Percentiles rank a stretch among this genome's conserved stretches.
These are phyloP conservation scores for Corymbia calophylla DNA, from an alignment of 441 rosid species.

Conservation along the genomic window DNA sequence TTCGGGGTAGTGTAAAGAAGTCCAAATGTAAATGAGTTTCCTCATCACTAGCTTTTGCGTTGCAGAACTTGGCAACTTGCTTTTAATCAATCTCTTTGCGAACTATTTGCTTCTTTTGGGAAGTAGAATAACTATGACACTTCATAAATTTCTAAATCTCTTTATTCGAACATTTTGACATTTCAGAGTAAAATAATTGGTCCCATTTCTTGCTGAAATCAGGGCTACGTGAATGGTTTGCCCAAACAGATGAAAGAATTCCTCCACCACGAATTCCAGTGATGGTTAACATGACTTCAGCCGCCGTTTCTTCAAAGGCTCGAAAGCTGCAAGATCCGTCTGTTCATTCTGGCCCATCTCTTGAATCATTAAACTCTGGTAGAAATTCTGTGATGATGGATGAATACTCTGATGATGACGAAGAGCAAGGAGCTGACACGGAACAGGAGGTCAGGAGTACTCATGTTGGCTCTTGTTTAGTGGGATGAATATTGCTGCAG, in stretches of 20 bases:
- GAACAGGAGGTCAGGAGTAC: conserved; percentile 69
- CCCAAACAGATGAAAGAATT: conserved; percentile 95
- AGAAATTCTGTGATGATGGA: conserved; percentile 77
- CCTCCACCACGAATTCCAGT: conserved; percentile 92
- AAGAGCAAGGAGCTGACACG: conserved; percentile 85
- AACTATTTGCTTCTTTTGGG: not conserved
- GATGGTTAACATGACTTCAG: conserved; percentile 95
- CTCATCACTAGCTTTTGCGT: not conserved
- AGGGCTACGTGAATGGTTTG: conserved; percentile 98
- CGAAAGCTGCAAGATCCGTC: conserved; percentile 42
- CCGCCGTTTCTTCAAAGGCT: conserved; percentile 46
- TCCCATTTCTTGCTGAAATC: conserved; percentile 6
- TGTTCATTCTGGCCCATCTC: conserved; percentile 39
- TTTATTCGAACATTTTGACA: not conserved
- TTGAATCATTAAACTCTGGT: conserved; percentile 64
- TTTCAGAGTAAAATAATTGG: conserved; percentile 4
- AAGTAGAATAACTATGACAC: not conserved
- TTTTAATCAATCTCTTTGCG: not conserved
- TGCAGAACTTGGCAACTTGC: not conserved
- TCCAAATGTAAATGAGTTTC: not conserved
- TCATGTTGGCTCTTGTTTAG: not conserved
- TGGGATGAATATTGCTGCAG: not conserved
- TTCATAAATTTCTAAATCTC: not conserved
- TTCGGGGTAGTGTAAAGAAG: not conserved
- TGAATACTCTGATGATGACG: conserved; percentile 95